Evolutionary conservation across 2,329 filamentous ascomycete species (phyloP).

Genomic region (Calonectria multiphialidica): DNA sequence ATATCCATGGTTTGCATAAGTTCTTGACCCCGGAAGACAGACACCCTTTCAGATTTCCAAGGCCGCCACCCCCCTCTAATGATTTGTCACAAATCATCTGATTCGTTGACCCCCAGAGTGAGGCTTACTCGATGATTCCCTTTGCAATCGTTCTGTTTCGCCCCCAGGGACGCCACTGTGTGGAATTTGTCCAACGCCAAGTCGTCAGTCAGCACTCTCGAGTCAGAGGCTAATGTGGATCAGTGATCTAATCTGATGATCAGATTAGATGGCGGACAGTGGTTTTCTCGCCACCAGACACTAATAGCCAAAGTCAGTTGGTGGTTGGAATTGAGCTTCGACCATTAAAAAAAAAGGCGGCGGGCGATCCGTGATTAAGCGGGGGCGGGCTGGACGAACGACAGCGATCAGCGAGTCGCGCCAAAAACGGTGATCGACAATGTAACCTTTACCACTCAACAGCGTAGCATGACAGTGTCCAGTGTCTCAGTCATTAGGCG

Average conservation of each 20-base stretch:
- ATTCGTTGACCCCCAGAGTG: background rate
- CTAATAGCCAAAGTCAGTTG: background rate
- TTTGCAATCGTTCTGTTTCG: background rate
- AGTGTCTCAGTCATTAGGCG: background rate
- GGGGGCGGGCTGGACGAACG: background rate
- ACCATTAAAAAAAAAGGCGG: background rate
- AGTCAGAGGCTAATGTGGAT: background rate
- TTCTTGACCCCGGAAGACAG: background rate
- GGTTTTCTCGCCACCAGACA: background rate
- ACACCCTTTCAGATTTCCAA: background rate
- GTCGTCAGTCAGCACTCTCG: background rate
- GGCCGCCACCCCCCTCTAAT: background rate
- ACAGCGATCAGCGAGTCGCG: background rate
- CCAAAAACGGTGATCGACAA: background rate
- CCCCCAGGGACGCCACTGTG: background rate
- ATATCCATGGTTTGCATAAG: background rate
- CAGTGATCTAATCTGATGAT: background rate
- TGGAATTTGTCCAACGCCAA: background rate
- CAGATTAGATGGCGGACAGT: background rate
- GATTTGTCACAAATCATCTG: background rate
- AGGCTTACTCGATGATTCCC: background rate
- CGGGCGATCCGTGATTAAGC: background rate
- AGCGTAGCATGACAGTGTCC: background rate
- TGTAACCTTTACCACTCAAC: background rate
- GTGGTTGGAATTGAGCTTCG: background rate